Evolutionary conservation across 345 rosid genomes (phyloP).

Genomic region (Linum tenue): DNA sequence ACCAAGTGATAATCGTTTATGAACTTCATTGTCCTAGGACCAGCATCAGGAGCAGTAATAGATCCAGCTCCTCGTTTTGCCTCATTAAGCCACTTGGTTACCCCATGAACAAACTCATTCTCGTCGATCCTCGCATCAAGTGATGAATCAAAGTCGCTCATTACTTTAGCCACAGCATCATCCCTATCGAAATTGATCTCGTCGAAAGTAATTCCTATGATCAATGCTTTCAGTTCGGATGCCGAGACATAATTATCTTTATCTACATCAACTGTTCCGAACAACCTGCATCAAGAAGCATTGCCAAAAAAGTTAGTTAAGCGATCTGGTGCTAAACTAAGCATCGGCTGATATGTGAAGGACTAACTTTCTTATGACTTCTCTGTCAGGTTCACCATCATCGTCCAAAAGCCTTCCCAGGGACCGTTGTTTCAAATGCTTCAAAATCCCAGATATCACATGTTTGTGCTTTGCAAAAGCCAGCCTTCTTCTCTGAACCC

Average conservation of each 20-base stretch:
- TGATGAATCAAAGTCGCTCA: slow-evolving; percentile 62
- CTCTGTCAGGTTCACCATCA: slow-evolving; percentile 48
- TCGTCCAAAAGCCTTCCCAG: slow-evolving; percentile 56
- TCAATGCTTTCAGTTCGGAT: slow-evolving; percentile 56
- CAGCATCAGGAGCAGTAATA: slow-evolving; percentile 29
- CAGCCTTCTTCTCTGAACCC: slow-evolving; percentile 72
- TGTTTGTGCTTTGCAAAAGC: slow-evolving; percentile 70
- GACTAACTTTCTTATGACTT: slow-evolving; percentile 43
- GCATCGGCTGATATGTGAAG: background rate
- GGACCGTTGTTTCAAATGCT: slow-evolving; percentile 51
- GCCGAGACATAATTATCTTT: slow-evolving; percentile 34
- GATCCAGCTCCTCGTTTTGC: slow-evolving; percentile 17
- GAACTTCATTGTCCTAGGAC: slow-evolving; percentile 35
- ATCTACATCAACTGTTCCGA: slow-evolving; percentile 52
- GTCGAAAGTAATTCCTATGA: slow-evolving; percentile 66
- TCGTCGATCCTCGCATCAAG: slow-evolving; percentile 24
- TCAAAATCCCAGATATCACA: slow-evolving; percentile 61
- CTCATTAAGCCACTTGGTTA: slow-evolving; percentile 38
- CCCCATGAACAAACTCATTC: slow-evolving; percentile 48
- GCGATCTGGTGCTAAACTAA: background rate
- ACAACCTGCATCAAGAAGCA: slow-evolving; percentile 43
- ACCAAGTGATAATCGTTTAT: slow-evolving; percentile 47
- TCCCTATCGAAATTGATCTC: slow-evolving; percentile 58
- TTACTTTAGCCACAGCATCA: slow-evolving; percentile 53
- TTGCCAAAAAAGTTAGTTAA: background rate